A percentile compares a stretch with the other conserved stretches of the same genome.
Conservation (phyloP, 352 stramenopile species). For the Salisapilia sapeloensis region DNA sequence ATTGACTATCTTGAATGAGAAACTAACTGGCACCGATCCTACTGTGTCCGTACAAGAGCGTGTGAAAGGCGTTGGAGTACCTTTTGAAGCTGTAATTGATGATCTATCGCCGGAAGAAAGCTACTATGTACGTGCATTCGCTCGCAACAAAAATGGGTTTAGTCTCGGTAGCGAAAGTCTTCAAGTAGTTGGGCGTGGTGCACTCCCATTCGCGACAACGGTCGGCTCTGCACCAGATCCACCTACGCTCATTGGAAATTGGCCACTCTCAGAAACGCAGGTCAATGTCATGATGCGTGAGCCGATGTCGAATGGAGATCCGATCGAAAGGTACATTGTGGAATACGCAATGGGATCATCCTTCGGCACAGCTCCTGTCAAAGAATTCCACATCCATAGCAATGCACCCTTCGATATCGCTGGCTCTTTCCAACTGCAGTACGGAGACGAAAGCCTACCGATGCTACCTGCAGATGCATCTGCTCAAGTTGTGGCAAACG, state of each 20-base stretch:
- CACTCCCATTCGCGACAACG: slow-evolving; percentile 20
- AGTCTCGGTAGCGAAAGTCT: slow-evolving; percentile 29
- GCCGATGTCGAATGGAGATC: slow-evolving; percentile 9
- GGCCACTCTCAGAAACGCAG: slow-evolving; percentile 40
- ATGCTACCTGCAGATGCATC: slow-evolving; percentile 36
- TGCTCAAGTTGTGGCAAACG: slow-evolving; percentile 11
- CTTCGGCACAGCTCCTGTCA: slow-evolving; percentile 27
- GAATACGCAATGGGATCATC: slow-evolving; percentile 30
- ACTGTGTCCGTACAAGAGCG: slow-evolving; percentile 25
- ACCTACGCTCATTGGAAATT: slow-evolving; percentile 17
- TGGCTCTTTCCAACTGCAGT: slow-evolving; percentile 51
- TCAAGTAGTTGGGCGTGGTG: slow-evolving; percentile 38
- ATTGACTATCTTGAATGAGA: slow-evolving; percentile 14
- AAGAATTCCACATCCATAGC: slow-evolving; percentile 31
- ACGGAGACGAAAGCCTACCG: slow-evolving; percentile 24
- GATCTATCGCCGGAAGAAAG: slow-evolving; percentile 17
- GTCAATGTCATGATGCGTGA: slow-evolving; percentile 14
- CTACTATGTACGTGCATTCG: slow-evolving; percentile 51
- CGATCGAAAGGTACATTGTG: slow-evolving; percentile 30
- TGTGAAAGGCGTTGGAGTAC: slow-evolving; percentile 30
- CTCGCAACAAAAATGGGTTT: slow-evolving; percentile 54
- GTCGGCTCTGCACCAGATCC: slow-evolving; percentile 14
- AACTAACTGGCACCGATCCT: slow-evolving; percentile 25
- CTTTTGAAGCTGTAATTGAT: slow-evolving; percentile 46
- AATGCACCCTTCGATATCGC: slow-evolving; percentile 25